Evolutionary conservation across 768 basidiomycete genomes (phyloP), one percentile per base, ranked within the genome.

Genomic region (Amanita rimosa): DNA sequence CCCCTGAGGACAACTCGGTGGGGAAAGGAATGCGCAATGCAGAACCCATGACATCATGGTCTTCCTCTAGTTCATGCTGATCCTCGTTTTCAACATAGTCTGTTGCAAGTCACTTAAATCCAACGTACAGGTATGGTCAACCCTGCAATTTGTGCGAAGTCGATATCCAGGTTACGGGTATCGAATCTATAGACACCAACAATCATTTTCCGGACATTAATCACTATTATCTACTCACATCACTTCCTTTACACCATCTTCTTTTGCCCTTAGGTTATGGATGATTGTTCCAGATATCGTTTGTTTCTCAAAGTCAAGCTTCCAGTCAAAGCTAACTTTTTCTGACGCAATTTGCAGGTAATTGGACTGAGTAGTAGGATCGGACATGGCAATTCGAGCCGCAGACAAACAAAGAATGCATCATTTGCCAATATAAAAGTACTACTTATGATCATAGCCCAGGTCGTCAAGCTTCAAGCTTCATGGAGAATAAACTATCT

Each of bases 311-410:
- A 91, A 96, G 64, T 96, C 81, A 53, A 96, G 65, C 0, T 57
- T 65, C 92, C 91, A 95, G 54, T 85, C 74, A 44, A 96, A 77
- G 17, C 74, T 65, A 13, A 92, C 65, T 59, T 89, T 79, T 33
- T 76, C 71, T 1, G 85, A 81, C 2, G 68, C 62, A 54, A 93
- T 73, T 41, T 82, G 66, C 4, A 66, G 62, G 63, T 87, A 90
- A 67, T 96, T 96, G 19, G 89, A 76, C 58, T 91, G 85, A 0
- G 85, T 83, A 0, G 87, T 79, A 16, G 81, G 82, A 58, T 89
- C 85, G 27, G 53, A 24, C 59, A 58, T 60, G 11, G 46, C 33
- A 26, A 48, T 22, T 40, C 22, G 16, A 26, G 3, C 6, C 5
- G 26, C 4, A 3, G 31, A 31, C 31, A 48, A 22, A 26, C 5